These are phyloP conservation scores for Acacia confusa DNA, from an alignment of 306 rosid species.

Conservation along the genomic window DNA sequence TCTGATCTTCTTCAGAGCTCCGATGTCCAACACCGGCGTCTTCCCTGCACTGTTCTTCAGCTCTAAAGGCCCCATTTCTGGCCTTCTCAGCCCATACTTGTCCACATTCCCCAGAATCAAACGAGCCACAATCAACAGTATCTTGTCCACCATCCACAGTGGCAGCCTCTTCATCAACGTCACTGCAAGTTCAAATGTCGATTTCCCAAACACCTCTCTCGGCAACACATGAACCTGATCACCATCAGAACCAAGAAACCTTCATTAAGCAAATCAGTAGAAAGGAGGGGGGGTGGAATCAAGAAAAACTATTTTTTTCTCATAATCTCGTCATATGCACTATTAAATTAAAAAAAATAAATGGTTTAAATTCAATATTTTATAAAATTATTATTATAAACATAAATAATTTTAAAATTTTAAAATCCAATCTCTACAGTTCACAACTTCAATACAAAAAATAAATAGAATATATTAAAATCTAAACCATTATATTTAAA, in stretches of 20 bases:
- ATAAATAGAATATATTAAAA: too few relatives aligned
- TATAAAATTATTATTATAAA: too few relatives aligned
- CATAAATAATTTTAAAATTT: too few relatives aligned
- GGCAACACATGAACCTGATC: conserved; percentile 81
- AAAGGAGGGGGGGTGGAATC: neutral
- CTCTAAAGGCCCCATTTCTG: conserved; percentile 72
- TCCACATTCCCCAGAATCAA: conserved; percentile 66
- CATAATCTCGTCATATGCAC: too few relatives aligned
- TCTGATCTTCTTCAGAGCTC: conserved; percentile 72
- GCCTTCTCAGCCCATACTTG: conserved; percentile 71
- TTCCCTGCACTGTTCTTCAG: conserved; percentile 75
- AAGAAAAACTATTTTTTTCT: too few relatives aligned
- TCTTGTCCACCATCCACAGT: conserved; percentile 74
- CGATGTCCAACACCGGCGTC: conserved; percentile 90
- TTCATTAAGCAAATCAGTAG: neutral
- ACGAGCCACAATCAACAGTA: conserved; percentile 55
- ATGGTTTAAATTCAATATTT: too few relatives aligned
- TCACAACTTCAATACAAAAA: too few relatives aligned
- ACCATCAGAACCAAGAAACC: neutral
- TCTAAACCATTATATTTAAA: too few relatives aligned
- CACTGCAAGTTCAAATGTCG: conserved; percentile 72
- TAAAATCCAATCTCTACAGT: too few relatives aligned
- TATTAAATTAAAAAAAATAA: too few relatives aligned
- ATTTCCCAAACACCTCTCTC: conserved; percentile 72
- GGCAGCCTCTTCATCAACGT: conserved; percentile 69